Evolutionary conservation across 148 eudicot genomes (phyloP).

Genomic region (Simmondsia chinensis): DNA sequence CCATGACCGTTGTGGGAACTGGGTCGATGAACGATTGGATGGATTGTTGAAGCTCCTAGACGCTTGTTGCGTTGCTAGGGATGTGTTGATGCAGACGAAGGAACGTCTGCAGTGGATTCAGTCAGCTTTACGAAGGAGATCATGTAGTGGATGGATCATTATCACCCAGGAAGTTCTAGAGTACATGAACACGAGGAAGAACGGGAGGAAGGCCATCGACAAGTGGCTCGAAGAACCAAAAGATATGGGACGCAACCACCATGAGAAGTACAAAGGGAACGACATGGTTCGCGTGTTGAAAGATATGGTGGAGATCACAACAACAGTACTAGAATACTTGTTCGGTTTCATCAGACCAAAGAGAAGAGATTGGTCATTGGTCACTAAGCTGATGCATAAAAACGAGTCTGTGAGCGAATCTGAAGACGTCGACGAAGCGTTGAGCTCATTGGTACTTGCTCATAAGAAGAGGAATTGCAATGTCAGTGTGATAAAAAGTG

Average conservation of each 20-base stretch:
- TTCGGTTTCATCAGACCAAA: no score
- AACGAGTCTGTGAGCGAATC: slow-evolving; percentile 13
- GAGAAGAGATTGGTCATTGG: no score
- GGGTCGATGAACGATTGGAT: slow-evolving; percentile 19
- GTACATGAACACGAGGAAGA: slow-evolving; percentile 26
- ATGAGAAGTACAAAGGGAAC: slow-evolving; percentile 2
- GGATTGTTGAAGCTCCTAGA: slow-evolving; percentile 31
- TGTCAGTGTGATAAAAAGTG: slow-evolving; percentile 9
- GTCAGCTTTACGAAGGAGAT: slow-evolving; percentile 23
- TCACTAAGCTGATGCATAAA: no score
- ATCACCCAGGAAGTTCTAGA: slow-evolving; percentile 10
- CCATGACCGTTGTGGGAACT: slow-evolving; percentile 9
- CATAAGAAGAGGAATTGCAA: slow-evolving; percentile 17
- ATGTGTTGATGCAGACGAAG: slow-evolving; percentile 24
- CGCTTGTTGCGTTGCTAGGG: slow-evolving; percentile 24
- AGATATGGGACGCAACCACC: no score
- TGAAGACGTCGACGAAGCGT: slow-evolving; percentile 17
- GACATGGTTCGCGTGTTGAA: slow-evolving; percentile 7
- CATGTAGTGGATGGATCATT: slow-evolving; percentile 9
- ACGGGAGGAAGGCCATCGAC: slow-evolving; percentile 10
- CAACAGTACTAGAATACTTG: slow-evolving; percentile 14
- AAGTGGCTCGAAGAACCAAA: slow-evolving; percentile 20
- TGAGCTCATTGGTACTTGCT: slow-evolving; percentile 9
- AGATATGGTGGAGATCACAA: slow-evolving; percentile 16
- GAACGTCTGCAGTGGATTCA: slow-evolving; percentile 21